These are phyloP conservation scores for Cyberlindnera americana DNA, from an alignment of 805 yeast genomes.

Conservation along the genomic window DNA sequence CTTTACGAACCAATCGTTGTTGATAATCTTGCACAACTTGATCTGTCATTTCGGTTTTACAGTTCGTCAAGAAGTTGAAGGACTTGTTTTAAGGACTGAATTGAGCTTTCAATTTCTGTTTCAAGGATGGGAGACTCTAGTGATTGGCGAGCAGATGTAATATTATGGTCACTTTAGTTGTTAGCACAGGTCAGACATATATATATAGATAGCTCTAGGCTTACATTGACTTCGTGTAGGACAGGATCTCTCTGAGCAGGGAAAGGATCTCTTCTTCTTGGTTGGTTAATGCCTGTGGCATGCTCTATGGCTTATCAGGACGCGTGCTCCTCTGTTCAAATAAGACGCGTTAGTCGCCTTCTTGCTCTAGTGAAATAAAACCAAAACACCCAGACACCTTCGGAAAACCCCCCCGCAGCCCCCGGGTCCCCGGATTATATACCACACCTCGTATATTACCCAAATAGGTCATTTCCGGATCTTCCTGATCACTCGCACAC, in stretches of 20 bases:
- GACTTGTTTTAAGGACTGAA: slow-evolving; percentile 1
- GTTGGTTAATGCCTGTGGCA: not conserved
- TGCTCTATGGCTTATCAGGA: no score
- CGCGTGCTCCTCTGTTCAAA: no score
- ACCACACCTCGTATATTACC: not conserved
- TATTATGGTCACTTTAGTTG: slow-evolving; percentile 5
- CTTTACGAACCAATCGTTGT: slow-evolving; percentile 30
- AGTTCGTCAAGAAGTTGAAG: slow-evolving; percentile 8
- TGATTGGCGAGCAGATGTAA: not conserved
- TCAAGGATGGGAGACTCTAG: slow-evolving; percentile 3
- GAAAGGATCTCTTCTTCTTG: slow-evolving; percentile 7
- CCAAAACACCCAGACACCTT: slow-evolving; percentile 6
- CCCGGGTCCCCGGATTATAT: no score
- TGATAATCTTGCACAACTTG: slow-evolving; percentile 33
- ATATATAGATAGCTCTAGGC: not conserved
- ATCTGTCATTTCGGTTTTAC: slow-evolving; percentile 8
- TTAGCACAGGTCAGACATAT: no score
- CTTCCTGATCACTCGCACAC: no score
- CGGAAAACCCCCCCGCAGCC: not conserved
- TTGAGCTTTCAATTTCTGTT: not conserved
- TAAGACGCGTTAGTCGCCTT: not conserved
- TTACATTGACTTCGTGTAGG: slow-evolving; percentile 8
- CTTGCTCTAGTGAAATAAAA: no score
- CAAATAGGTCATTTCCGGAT: not conserved
- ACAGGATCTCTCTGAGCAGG: slow-evolving; percentile 4